A percentile compares a stretch with the other conserved stretches of the same genome.
Conservation (phyloP, 2,329 filamentous ascomycete species). For the Venturia asperata region DNA sequence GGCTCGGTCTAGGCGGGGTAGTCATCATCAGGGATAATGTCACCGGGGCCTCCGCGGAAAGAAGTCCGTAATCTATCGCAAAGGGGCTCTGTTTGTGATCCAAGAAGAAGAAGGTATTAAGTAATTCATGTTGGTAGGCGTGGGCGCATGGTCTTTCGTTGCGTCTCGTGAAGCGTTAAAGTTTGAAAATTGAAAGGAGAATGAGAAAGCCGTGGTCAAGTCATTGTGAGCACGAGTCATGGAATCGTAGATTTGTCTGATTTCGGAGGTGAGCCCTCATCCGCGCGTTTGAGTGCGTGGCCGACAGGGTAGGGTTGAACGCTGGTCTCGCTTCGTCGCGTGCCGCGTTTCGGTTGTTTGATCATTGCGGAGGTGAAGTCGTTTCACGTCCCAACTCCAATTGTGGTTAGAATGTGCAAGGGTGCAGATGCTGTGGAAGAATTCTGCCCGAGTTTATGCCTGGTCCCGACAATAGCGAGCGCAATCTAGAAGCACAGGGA, state of each 20-base stretch:
- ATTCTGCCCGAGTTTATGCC: conserved; percentile 17
- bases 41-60: not conserved
- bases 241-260: not conserved
- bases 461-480: conserved; percentile 33
- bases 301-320: not conserved
- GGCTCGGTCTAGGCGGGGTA: not conserved
- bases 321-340: not conserved
- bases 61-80: not conserved
- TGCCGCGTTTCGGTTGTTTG: not conserved
- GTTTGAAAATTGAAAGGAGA: not conserved
- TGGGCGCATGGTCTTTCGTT: not conserved
- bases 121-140: not conserved
- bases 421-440: not conserved
- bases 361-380: not conserved
- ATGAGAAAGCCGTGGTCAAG: not conserved
- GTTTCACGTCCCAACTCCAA: not conserved
- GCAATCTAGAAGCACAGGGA: conserved; percentile 26
- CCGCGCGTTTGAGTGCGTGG: not conserved
- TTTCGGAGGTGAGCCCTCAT: not conserved
- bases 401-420: not conserved
- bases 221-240: not conserved
- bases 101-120: not conserved
- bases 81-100: not conserved
- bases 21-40: not conserved
- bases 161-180: not conserved